Evolutionary conservation across 2,329 filamentous ascomycete genomes (phyloP), one percentile per base, ranked within the genome.

Genomic region (Thielaviopsis populi): DNA sequence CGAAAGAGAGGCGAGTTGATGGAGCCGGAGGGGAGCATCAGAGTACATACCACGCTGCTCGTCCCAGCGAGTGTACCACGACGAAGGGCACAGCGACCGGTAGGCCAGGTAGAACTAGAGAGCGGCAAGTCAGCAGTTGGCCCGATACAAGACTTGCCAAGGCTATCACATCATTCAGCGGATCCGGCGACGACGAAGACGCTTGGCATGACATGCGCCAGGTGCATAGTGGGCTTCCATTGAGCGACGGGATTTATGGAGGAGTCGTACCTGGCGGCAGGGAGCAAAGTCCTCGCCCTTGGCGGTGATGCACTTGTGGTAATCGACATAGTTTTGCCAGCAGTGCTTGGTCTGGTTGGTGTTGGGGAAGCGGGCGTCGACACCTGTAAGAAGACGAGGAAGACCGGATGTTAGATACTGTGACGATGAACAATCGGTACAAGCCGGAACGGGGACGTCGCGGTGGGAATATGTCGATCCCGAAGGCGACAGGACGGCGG

Each of bases 241-340:
- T 56, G 53, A 7, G n/a, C 22, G 10, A 43, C 13, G 22, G 43
- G 43, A 40, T 19, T 11, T 1, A 17, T 19, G 40, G 40, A 37
- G 19, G 11, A 46, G 19, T 56, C 75, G 69, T 86, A 96, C 91
- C 87, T 96, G 91, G 74, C 86, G 87, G 88, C 92, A 97, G 69
- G 92, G 92, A 72, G 89, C 87, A 77, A 97, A 97, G 75, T 96
- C 91, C 82, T 97, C 92, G 78, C 92, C 92, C 85, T 97, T 97
- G 79, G 91, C 92, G 75, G 87, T 81, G 78, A 96, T 91, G 83
- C 94, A 99, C 85, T 99, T 99, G 86, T 99, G 89, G 84, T 99
- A 97, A 79, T 99, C 94, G 81, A 99, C 94, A 80, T 99, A 99
- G 85, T 99, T 99, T 78, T 99, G 95, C 94, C 94, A 99, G 89